Evolutionary conservation across 106 monocot genomes (phyloP), one percentile per base, ranked within the genome.

Genomic region (Amphibolis antarctica): DNA sequence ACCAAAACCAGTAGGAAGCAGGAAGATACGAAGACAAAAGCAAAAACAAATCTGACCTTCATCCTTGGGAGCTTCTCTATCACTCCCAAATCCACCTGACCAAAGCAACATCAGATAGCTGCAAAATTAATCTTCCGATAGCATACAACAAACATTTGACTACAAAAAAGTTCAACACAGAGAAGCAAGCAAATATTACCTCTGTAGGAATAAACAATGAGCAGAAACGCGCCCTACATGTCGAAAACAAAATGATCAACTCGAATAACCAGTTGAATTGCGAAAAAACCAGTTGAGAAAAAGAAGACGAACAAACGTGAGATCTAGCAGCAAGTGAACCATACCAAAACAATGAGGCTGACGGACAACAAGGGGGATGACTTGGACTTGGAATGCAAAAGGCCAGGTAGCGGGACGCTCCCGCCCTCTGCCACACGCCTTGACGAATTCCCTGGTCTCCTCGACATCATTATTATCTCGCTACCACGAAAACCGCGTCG

Each of bases 301-400:
- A 26, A 53, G 12, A 21, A 22, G 23, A 15, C 27, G 28, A 26
- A 57, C 57, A 57, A 5, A 57, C 26, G 36, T 36, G 4, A 36
- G 36, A 36, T 36, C 49, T 15, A 49, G 49, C 3, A 19, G 17
- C n/a, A 49, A 12, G 11, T 19, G 46, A 60, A 15, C 12, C 66
- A 19, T 73, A 96, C 94, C 89, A 89, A 27, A 29, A 84, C 21
- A 61, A 89, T 76, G 55, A 96, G 63, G 1, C 71, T 84, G 31
- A 89, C 36, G 7, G 73, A 66, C 20, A 74, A 48, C 24, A 74
- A 48, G 9, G 73, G 73, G 7, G 73, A 74, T 24, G 66, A 50
- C 66, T 55, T 65, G 1, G 73, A 50, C 66, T 74, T 75, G 17
- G 50, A 53, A 9, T 67, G 67, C 9, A 62, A 44, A 15, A 67